These are phyloP conservation scores for Aspergillus cejpii DNA, from an alignment of 2,329 filamentous ascomycete genomes.

Conservation along the genomic window DNA sequence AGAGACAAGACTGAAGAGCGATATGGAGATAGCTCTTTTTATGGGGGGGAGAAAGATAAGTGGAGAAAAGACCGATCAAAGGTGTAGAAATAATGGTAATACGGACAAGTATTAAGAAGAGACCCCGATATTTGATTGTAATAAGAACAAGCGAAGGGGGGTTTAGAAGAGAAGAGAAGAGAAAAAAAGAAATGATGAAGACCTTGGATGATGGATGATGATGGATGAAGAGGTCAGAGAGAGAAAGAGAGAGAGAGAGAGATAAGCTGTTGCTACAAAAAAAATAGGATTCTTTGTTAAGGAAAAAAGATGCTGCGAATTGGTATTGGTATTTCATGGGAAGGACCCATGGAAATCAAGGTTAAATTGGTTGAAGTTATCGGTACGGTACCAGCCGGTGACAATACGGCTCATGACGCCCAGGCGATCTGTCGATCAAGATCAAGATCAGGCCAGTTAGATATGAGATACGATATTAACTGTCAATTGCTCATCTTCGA, in stretches of 20 bases:
- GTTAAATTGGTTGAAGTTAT: too few relatives aligned
- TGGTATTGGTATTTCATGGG: slow-evolving; percentile 4
- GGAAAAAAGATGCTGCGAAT: slow-evolving; percentile 22
- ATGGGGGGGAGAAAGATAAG: slow-evolving; percentile 1
- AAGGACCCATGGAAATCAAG: background rate
- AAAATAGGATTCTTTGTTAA: too few relatives aligned
- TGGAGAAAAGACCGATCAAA: background rate
- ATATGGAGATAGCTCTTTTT: background rate
- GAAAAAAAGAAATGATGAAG: slow-evolving; percentile 11
- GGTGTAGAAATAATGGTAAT: background rate
- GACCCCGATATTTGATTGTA: background rate
- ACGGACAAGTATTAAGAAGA: background rate
- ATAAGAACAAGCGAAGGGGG: slow-evolving; percentile 11
- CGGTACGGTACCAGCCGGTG: background rate
- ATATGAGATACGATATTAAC: too few relatives aligned
- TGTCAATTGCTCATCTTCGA: too few relatives aligned
- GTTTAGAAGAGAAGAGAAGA: slow-evolving; percentile 13
- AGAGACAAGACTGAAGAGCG: background rate
- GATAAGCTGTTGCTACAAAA: background rate
- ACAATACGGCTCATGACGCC: background rate
- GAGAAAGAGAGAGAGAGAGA: slow-evolving; percentile 11
- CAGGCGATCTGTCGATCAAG: slow-evolving; percentile 11
- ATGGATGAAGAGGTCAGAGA: slow-evolving; percentile 16
- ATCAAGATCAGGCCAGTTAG: background rate
- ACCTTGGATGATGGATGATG: slow-evolving; percentile 4